A percentile compares a stretch with the other conserved stretches of the same genome.
Conservation (phyloP, 495 filamentous ascomycete species). For the Talaromyces wortmannii region DNA sequence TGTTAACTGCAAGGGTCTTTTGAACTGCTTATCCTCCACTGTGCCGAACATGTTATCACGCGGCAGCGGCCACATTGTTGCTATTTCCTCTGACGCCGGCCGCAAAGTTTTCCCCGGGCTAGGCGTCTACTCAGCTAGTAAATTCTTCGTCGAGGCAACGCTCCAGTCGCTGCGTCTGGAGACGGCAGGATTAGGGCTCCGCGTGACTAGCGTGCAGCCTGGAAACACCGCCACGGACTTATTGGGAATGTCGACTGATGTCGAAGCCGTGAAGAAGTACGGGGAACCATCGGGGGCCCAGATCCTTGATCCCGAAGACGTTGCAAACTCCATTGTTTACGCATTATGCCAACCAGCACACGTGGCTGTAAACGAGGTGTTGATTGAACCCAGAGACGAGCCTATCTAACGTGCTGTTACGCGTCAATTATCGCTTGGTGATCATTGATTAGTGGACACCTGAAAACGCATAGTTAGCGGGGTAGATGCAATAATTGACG, state of each 20-base stretch:
- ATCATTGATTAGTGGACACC: too few relatives aligned
- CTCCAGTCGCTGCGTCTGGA: conserved; percentile 59
- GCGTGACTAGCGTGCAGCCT: conserved; percentile 60
- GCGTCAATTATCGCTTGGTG: too few relatives aligned
- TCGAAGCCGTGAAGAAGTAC: conserved; percentile 63
- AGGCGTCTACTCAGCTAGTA: conserved; percentile 65
- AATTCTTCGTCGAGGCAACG: conserved; percentile 69
- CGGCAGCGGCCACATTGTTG: conserved; percentile 55
- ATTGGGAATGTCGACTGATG: conserved; percentile 57
- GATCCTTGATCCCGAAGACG: conserved; percentile 56
- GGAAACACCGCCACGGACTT: conserved; percentile 60
- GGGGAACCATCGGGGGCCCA: conserved; percentile 59
- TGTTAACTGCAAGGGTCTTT: conserved; percentile 64
- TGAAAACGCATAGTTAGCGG: too few relatives aligned
- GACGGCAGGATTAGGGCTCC: conserved; percentile 56
- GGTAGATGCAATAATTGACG: too few relatives aligned
- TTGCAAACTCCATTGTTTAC: conserved; percentile 57
- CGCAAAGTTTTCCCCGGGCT: conserved; percentile 66
- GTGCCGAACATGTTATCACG: conserved; percentile 58
- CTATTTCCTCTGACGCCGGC: conserved; percentile 63
- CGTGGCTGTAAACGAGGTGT: conserved; percentile 63
- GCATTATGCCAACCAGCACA: conserved; percentile 56
- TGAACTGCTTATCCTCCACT: conserved; percentile 53
- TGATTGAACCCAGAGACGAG: conserved; percentile 67
- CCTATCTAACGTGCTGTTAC: conserved; percentile 53